Evolutionary conservation across 768 basidiomycete species (phyloP).

Genomic region (Tylopilus rubrobrunneus): DNA sequence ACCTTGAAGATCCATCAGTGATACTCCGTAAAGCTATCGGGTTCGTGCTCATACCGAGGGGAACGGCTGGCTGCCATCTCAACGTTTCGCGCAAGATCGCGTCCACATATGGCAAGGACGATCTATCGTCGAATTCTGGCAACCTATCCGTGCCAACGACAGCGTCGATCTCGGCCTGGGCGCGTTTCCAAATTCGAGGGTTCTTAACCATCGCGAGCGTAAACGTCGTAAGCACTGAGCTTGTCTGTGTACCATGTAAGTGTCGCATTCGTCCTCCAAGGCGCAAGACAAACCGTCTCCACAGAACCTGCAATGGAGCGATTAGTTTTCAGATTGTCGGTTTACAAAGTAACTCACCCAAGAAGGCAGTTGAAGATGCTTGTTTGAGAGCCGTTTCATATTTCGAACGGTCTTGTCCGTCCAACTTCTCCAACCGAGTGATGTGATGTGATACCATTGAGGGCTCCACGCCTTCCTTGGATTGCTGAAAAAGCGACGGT

Average conservation of each 20-base stretch:
- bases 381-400: conserved; percentile 19
- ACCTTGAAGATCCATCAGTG: not conserved
- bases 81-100: conserved; percentile 10
- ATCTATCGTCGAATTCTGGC: conserved; percentile 7
- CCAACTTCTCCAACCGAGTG: conserved; percentile 8
- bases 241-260: conserved; percentile 5
- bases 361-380: conserved; percentile 9
- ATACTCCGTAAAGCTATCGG: not conserved
- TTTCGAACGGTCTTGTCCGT: not conserved
- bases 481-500: not conserved
- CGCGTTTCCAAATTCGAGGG: conserved; percentile 6
- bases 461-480: not conserved
- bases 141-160: conserved; percentile 6
- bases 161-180: conserved; percentile 10
- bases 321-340: not conserved
- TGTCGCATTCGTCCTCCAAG: not conserved
- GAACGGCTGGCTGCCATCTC: conserved; percentile 10
- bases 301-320: conserved; percentile 3
- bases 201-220: conserved; percentile 16
- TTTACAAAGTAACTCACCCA: conserved; percentile 6
- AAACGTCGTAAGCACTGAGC: not conserved
- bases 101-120: conserved; percentile 8
- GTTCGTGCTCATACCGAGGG: conserved; percentile 1
- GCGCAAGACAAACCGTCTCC: conserved; percentile 9
- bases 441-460: conserved; percentile 17